Percentiles rank a stretch among this genome's conserved stretches.
phyloP scores from a whole-genome alignment of 2,329 filamentous ascomycete species.

The Phyllosticta citribraziliensis region DNA sequence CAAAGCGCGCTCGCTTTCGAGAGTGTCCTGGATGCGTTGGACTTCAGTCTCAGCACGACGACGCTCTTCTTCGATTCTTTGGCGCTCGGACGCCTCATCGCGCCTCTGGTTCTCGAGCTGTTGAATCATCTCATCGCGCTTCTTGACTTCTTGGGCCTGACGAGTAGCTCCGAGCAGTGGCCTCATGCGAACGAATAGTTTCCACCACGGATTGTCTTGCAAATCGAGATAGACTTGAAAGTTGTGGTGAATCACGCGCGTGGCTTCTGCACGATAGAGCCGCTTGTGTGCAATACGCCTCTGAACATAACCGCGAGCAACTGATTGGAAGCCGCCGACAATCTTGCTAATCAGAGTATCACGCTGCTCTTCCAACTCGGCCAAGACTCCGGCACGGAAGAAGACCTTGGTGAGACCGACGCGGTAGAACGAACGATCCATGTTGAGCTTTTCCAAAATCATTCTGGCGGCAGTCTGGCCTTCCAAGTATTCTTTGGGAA shows the following conservation, averaged over 20 bases:
- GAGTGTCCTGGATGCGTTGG: conserved; percentile 78
- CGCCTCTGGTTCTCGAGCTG: conserved; percentile 77
- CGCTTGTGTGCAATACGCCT: conserved; percentile 84
- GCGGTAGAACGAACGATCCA: conserved; percentile 80
- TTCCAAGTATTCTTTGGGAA: conserved; percentile 85
- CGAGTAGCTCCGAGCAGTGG: conserved; percentile 85
- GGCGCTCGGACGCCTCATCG: conserved; percentile 61
- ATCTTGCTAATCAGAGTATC: conserved; percentile 90
- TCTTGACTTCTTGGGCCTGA: conserved; percentile 88
- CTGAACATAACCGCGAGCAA: conserved; percentile 83
- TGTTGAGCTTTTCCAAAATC: conserved; percentile 79
- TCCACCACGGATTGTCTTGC: conserved; percentile 94
- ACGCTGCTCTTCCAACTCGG: conserved; percentile 91
- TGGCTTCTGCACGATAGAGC: conserved; percentile 88
- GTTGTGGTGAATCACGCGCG: conserved; percentile 87
- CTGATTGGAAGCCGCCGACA: conserved; percentile 84
- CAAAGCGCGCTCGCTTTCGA: conserved; percentile 92
- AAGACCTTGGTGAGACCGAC: conserved; percentile 97
- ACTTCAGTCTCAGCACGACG: conserved; percentile 80
- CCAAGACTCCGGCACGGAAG: conserved; percentile 90
- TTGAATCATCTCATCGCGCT: conserved; percentile 85
- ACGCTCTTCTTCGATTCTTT: conserved; percentile 81
- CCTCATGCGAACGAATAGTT: conserved; percentile 87
- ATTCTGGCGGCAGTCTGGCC: conserved; percentile 75
- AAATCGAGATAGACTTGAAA: conserved; percentile 87